Base-by-base conservation (phyloP, 176 grass and related monocot species). In the Avena sativa region DNA sequence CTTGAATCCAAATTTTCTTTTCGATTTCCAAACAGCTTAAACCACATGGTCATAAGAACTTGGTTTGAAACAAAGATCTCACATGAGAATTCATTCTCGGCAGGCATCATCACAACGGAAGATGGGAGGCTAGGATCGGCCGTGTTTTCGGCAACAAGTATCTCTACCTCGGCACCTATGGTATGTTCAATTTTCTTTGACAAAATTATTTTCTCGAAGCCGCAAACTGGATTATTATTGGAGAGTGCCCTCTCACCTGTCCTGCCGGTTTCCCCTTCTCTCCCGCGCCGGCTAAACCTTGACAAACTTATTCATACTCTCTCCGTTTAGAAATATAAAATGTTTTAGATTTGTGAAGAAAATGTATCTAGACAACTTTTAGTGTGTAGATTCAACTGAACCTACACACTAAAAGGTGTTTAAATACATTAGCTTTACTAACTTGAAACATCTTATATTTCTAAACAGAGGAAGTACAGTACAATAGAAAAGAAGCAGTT, bases 71-170 rank as follows among this genome's bases (percentile, higher is more conserved):
- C 20, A 8, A 53, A 26, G 8, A 10, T 57, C 20, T 50, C 36
- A 16, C 3, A 10, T 28, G 46, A 30, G 49, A 8, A 47, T 70
- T 47, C n/a, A 6, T 16, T 12, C 26, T 64, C 76, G 71, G 2
- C 62, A 94, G 92, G 23, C 92, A 94, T 74, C 92, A 94, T 52
- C 89, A 94, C 66, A 94, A 92, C 34, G 92, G 90, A 50, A 94
- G 85, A 90, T 94, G 92, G 92, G 92, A 94, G 62, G 92, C 92
- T 64, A 82, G 92, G 87, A 92, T 94, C 11, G 92, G 92, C 4
- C 87, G 92, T 1, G 90, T 94, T 19, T 88, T 92, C 15, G 92
- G 92, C 10, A 94, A 94, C 85, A 94, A 92, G 85, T 94, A 94
- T 48, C 92, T 94, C 59, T 94, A 94, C 82, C 92, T 94, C 12